Percentiles rank a stretch among this genome's conserved stretches.
Evolutionary conservation across 805 yeast genomes (phyloP).

Genomic region (Pichia nakasei): DNA sequence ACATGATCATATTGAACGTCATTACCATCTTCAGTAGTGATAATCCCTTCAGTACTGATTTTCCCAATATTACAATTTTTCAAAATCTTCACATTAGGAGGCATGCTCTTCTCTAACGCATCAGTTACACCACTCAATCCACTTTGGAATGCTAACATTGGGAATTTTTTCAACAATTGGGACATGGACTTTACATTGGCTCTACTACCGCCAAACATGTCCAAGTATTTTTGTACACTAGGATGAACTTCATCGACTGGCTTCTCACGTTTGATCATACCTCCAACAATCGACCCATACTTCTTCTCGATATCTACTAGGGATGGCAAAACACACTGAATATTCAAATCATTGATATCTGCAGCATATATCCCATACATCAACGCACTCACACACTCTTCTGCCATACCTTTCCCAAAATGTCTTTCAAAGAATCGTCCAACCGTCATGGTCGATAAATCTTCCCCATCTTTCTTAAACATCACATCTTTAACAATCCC

Average conservation of each 20-base stretch:
- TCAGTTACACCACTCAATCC: constrained; percentile 52
- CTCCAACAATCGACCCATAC: constrained; percentile 49
- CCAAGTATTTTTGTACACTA: constrained; percentile 4
- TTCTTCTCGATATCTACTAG: constrained; percentile 50
- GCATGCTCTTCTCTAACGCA: constrained; percentile 32
- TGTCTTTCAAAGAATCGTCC: constrained; percentile 59
- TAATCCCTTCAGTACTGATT: constrained; percentile 6
- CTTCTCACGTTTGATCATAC: constrained; percentile 17
- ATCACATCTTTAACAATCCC: constrained; percentile 5
- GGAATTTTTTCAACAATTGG: constrained; percentile 38
- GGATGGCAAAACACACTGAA: constrained; percentile 46
- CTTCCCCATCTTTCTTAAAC: background rate
- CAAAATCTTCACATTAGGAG: constrained; percentile 34
- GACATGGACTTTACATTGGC: constrained; percentile 32
- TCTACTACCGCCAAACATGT: constrained; percentile 6
- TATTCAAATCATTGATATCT: constrained; percentile 61
- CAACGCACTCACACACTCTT: constrained; percentile 67
- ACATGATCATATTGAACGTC: constrained; percentile 40
- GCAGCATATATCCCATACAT: constrained; percentile 89
- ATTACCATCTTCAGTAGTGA: constrained; percentile 11
- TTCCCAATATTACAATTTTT: constrained; percentile 22
- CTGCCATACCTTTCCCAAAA: constrained; percentile 48
- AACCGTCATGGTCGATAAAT: constrained; percentile 21
- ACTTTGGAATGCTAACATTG: constrained; percentile 47
- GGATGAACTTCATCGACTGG: constrained; percentile 17